Percentiles rank a stretch among this genome's conserved stretches.
phyloP scores from a whole-genome alignment of 495 filamentous ascomycete species.

The Beverwykella pulmonaria region DNA sequence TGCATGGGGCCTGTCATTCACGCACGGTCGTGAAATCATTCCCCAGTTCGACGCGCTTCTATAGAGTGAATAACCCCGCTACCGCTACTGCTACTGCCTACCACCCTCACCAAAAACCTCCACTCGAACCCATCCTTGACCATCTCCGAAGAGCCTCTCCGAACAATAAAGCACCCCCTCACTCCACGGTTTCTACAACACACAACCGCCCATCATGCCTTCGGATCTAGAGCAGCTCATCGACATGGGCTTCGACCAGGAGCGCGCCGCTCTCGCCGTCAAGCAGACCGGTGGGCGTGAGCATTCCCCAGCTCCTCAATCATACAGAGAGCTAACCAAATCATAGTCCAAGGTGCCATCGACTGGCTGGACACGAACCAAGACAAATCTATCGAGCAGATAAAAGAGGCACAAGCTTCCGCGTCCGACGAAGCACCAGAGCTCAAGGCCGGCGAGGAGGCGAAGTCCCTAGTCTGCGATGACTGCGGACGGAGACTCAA shows the following conservation, averaged over 20 bases:
- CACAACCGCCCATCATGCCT: constrained; percentile 21
- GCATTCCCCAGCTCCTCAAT: constrained; percentile 33
- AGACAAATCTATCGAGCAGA: constrained; percentile 78
- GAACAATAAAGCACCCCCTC: not conserved
- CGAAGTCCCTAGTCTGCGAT: constrained; percentile 75
- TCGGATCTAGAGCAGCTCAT: constrained; percentile 77
- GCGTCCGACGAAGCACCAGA: constrained; percentile 45
- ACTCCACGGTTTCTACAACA: not conserved
- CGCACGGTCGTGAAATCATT: constrained; percentile 18
- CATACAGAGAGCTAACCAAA: constrained; percentile 8
- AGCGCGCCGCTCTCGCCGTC: constrained; percentile 77
- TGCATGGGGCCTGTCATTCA: not conserved
- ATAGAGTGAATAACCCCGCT: not conserved
- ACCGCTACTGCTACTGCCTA: constrained; percentile 1
- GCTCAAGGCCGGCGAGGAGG: constrained; percentile 64
- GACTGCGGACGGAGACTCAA: constrained; percentile 92
- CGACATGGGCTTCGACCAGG: constrained; percentile 92
- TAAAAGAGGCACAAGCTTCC: constrained; percentile 64
- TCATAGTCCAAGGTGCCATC: constrained; percentile 79
- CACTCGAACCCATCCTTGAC: not conserved
- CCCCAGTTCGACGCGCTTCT: constrained; percentile 3
- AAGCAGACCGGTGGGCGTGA: constrained; percentile 74
- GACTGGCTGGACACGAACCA: constrained; percentile 93
- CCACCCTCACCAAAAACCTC: constrained; percentile 1
- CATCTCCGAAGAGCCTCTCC: not conserved